Conservation (phyloP, 176 grass and related monocot species). For the Dactylis glomerata region DNA sequence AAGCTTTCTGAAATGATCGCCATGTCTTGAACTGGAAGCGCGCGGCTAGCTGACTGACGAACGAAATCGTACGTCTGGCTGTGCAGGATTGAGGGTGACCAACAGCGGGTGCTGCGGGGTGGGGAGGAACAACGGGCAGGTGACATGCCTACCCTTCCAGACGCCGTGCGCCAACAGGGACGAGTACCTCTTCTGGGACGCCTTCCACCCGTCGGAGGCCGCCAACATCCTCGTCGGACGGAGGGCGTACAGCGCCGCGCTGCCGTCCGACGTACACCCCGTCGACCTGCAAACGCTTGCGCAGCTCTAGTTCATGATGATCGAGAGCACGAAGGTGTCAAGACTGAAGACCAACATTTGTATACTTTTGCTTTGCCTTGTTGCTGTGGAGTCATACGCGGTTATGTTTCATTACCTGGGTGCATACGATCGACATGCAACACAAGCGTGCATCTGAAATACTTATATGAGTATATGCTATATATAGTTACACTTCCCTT, state of each 20-base stretch:
- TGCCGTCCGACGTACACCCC: conserved; percentile 64
- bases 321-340: background rate
- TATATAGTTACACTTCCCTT: background rate
- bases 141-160: conserved; percentile 87
- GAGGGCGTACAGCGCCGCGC: conserved; percentile 62
- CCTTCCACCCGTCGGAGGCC: conserved; percentile 91
- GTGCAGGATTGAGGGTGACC: conserved; percentile 57
- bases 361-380: background rate
- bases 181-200: conserved; percentile 94
- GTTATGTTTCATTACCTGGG: background rate
- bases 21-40: background rate
- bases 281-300: conserved; percentile 66
- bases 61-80: background rate
- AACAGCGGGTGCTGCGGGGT: conserved; percentile 87
- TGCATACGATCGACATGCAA: background rate
- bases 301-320: conserved; percentile 26
- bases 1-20: background rate
- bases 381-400: background rate
- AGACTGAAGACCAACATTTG: background rate
- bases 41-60: background rate
- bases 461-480: conserved; percentile 12
- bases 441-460: background rate
- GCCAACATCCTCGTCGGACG: conserved; percentile 65
- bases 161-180: conserved; percentile 70
- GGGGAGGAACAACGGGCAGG: conserved; percentile 97